Evolutionary conservation across 257 asterid species (phyloP).

Genomic region (Mitragyna speciosa): DNA sequence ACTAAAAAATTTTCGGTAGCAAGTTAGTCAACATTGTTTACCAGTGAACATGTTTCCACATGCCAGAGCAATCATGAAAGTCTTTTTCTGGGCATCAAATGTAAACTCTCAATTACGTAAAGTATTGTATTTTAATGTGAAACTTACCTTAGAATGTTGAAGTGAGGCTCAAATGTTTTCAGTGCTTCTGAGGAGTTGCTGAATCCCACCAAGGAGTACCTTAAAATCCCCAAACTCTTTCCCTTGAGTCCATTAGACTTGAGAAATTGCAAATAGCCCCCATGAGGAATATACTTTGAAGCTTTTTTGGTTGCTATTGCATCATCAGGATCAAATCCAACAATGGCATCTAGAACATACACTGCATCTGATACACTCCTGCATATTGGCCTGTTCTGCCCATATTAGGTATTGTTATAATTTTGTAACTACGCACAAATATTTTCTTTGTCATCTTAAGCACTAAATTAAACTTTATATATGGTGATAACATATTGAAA

Average conservation of each 20-base stretch:
- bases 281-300: conserved; percentile 35
- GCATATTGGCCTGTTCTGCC: conserved; percentile 47
- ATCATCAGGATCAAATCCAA: conserved; percentile 44
- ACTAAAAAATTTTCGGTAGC: neutral
- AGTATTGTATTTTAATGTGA: no score
- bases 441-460: neutral
- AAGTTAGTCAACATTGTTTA: neutral
- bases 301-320: conserved; percentile 35
- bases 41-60: neutral
- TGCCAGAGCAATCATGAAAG: neutral
- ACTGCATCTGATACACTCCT: conserved; percentile 53
- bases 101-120: neutral
- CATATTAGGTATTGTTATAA: neutral
- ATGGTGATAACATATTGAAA: neutral
- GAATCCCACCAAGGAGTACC: conserved; percentile 30
- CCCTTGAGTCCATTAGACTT: conserved; percentile 41
- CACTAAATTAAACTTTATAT: no score
- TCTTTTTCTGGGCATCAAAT: neutral
- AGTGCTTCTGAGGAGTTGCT: neutral
- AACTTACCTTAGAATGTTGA: conserved; percentile 35
- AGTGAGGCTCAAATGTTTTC: conserved; percentile 28
- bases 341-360: conserved; percentile 50
- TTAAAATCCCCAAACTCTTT: conserved; percentile 45
- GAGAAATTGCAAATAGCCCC: conserved; percentile 46
- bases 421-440: neutral